Conservation (phyloP, 495 filamentous ascomycete genomes). For the Talaromyces liani region DNA sequence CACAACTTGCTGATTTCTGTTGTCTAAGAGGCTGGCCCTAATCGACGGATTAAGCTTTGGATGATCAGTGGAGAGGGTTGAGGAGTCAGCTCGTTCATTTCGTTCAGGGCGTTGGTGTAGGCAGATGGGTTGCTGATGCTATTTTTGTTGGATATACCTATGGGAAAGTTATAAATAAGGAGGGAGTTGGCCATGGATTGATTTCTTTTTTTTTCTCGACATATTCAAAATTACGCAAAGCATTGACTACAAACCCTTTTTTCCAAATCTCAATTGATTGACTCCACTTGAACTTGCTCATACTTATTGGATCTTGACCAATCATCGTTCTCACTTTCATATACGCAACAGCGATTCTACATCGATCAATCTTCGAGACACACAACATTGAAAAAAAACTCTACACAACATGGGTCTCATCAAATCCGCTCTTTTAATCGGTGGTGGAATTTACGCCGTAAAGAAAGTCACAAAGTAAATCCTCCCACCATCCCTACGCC, state of each 20-base stretch:
- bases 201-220: background rate
- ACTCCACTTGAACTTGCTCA: background rate
- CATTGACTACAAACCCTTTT: background rate
- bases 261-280: background rate
- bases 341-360: background rate
- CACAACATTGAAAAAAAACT: background rate
- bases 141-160: background rate
- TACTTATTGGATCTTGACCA: background rate
- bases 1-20: too few species aligned
- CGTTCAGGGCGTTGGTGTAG: background rate
- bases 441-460: constrained; percentile 1
- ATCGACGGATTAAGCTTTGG: background rate
- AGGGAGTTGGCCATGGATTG: background rate
- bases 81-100: background rate
- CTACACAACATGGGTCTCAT: background rate
- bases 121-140: background rate
- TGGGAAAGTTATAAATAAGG: background rate
- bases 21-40: background rate
- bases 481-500: too few species aligned
- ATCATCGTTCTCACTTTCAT: background rate
- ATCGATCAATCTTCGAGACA: background rate
- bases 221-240: background rate
- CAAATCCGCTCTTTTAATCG: constrained; percentile 1
- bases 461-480: background rate
- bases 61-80: background rate